Base-by-base conservation (phyloP, 2,329 filamentous ascomycete genomes). In the Gaeumannomyces tritici region DNA sequence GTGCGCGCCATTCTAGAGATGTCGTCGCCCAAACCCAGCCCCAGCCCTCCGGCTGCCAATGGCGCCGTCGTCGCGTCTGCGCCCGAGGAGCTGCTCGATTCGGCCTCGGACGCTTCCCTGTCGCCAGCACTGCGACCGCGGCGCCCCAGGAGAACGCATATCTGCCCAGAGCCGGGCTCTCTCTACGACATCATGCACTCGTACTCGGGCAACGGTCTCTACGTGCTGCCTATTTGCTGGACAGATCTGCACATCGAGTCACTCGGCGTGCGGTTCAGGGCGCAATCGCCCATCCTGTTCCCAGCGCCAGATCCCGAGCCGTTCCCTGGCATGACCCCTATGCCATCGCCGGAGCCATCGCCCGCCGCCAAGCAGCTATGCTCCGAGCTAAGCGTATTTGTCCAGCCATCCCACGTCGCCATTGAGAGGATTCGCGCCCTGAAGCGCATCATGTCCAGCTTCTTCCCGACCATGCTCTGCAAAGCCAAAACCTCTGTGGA, bases 211-310 rank as follows among this genome's bases (percentile, higher is more conserved):
- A 71, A 69, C 0, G 75, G 78, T 0, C 79, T 86, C 26, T 84
- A 79, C 63, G 71, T 81, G 59, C 75, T 77, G 29, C 83, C 83
- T 2, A 78, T 84, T 57, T 79, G 76, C 68, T 86, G 83, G 83
- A 84, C 79, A 21, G 82, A 84, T 62, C 63, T 74, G 1, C 83
- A 86, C 64, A 67, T 75, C 67, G n/a, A 47, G 54, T 26, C 60
- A 0, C 60, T 61, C 31, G 27, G 27, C 31, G 54, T 61, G 54
- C 60, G 13, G 21, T 61, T 61, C 60, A 31, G 27, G 27, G 21
- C 57, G n/a, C 26, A 61, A 35, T 13, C 51, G 24, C 60, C 27
- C 60, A 27, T n/a, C 12, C 31, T 27, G 21, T 61, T 18, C n/a
- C 60, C 60, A 24, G 21, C 51, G 15, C 60, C 54, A 4, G 54